Conservation (phyloP, 257 asterid species). For the Rubia yunnanensis region DNA sequence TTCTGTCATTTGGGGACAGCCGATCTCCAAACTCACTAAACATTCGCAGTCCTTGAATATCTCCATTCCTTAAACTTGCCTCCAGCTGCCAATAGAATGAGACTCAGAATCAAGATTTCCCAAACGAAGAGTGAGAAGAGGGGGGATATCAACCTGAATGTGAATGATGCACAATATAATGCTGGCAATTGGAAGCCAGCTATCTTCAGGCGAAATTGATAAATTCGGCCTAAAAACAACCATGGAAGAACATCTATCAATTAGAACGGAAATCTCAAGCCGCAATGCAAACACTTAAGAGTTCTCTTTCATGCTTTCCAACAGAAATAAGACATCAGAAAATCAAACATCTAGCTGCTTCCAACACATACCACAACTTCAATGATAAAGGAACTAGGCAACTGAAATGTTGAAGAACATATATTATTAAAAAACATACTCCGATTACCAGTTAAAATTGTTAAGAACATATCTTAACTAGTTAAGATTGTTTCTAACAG, state of each 20-base stretch:
- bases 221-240: constrained; percentile 49
- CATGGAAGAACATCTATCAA: background rate
- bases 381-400: background rate
- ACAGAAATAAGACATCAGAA: background rate
- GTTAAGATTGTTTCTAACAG: background rate
- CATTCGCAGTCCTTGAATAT: constrained; percentile 52
- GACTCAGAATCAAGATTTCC: constrained; percentile 20
- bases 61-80: constrained; percentile 61
- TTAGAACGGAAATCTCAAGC: background rate
- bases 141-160: constrained; percentile 51
- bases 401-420: background rate
- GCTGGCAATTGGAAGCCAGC: constrained; percentile 97
- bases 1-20: constrained; percentile 25
- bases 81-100: constrained; percentile 55
- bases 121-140: constrained; percentile 8
- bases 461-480: background rate
- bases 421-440: background rate
- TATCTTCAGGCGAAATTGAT: constrained; percentile 87
- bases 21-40: constrained; percentile 35
- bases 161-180: constrained; percentile 78
- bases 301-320: background rate
- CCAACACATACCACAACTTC: background rate
- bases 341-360: background rate
- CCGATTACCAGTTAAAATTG: background rate
- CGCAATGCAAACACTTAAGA: background rate